Conservation (phyloP, 1,139 yeast genomes). For the Lodderomyces metapsilosis region DNA sequence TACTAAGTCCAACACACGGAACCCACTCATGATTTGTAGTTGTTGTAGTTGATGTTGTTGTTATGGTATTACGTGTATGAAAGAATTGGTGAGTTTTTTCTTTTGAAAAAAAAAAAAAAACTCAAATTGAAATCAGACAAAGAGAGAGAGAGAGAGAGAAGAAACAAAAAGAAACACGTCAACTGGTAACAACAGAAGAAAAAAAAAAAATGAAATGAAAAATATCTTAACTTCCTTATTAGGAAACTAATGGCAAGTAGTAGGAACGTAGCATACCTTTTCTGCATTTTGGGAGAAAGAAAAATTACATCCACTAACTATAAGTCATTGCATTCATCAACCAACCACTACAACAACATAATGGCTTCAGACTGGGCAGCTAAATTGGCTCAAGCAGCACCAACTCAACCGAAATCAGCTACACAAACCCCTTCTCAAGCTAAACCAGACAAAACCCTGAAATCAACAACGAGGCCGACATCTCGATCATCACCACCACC, state of each 20-base stretch:
- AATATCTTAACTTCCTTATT: slow-evolving; percentile 6
- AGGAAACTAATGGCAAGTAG: too few species aligned
- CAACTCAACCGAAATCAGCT: slow-evolving; percentile 5
- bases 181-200: slow-evolving; percentile 2
- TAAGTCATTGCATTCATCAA: not conserved
- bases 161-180: slow-evolving; percentile 3
- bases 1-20: slow-evolving; percentile 90
- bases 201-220: not conserved
- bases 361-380: slow-evolving; percentile 20
- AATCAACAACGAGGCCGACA: slow-evolving; percentile 3
- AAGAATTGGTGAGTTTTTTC: not conserved
- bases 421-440: slow-evolving; percentile 5
- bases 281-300: too few species aligned
- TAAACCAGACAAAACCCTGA: not conserved
- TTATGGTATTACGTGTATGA: not conserved
- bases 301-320: too few species aligned
- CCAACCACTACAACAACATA: not conserved
- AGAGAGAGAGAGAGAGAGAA: too few species aligned
- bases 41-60: not conserved
- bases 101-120: not conserved
- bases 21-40: slow-evolving; percentile 17
- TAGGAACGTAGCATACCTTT: too few species aligned
- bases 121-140: not conserved
- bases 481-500: slow-evolving; percentile 4
- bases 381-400: slow-evolving; percentile 14